These are phyloP conservation scores for Auricularia heimuer DNA, from an alignment of 768 basidiomycete species.

Conservation along the genomic window DNA sequence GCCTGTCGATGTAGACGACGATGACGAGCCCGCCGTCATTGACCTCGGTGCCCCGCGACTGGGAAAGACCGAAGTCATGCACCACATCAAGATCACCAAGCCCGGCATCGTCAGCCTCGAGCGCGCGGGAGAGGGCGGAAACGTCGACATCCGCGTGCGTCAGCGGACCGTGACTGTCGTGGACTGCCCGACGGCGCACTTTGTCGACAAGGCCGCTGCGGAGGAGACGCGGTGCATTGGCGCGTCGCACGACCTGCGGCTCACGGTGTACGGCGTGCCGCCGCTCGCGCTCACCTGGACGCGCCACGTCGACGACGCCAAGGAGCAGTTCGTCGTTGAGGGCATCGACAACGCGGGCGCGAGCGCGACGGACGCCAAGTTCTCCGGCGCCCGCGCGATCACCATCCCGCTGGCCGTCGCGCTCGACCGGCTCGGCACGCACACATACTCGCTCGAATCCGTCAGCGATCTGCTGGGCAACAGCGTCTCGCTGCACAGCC, in stretches of 20 bases:
- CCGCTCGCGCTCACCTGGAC: conserved; percentile 62
- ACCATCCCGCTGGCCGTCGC: conserved; percentile 60
- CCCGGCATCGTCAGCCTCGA: conserved; percentile 72
- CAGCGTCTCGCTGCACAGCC: conserved; percentile 29
- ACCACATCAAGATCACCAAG: conserved; percentile 59
- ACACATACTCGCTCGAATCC: conserved; percentile 68
- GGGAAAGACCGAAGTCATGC: conserved; percentile 65
- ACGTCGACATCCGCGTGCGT: conserved; percentile 64
- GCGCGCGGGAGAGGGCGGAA: conserved; percentile 51
- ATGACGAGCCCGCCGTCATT: conserved; percentile 28
- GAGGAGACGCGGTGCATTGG: conserved; percentile 59
- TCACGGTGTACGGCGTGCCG: conserved; percentile 54
- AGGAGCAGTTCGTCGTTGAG: conserved; percentile 70
- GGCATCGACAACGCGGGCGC: conserved; percentile 60
- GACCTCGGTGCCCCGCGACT: conserved; percentile 25
- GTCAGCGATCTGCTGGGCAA: conserved; percentile 82
- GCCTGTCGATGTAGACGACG: conserved; percentile 38
- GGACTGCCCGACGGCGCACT: conserved; percentile 74
- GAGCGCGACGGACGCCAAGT: background rate
- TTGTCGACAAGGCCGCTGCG: conserved; percentile 34
- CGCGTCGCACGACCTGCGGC: conserved; percentile 32
- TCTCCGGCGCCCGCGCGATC: conserved; percentile 37
- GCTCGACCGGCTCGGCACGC: conserved; percentile 52
- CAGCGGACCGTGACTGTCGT: conserved; percentile 58
- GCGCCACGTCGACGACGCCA: conserved; percentile 52